These are phyloP conservation scores for Quercus ilex DNA, from an alignment of 306 rosid genomes.

Conservation along the genomic window DNA sequence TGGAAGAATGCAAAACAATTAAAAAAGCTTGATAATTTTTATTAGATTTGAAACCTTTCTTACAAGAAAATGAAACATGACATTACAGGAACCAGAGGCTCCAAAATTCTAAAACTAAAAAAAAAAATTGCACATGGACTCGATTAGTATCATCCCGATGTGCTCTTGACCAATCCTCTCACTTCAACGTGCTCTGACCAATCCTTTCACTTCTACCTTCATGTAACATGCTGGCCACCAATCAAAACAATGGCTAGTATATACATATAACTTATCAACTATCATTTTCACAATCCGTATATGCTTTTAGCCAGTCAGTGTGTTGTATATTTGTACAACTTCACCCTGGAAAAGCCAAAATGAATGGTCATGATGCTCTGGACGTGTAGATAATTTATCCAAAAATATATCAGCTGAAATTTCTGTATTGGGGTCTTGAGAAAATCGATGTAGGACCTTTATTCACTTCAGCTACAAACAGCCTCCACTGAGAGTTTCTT, in stretches of 20 bases:
- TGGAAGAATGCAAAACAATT: slow-evolving; percentile 7
- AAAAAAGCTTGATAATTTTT: slow-evolving; percentile 26
- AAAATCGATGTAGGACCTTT: slow-evolving; percentile 25
- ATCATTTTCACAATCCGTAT: slow-evolving; percentile 38
- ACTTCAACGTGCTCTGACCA: slow-evolving; percentile 32
- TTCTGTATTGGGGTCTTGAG: slow-evolving; percentile 13
- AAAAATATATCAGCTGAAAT: slow-evolving; percentile 9
- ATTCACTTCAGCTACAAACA: slow-evolving; percentile 69
- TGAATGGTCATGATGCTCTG: slow-evolving; percentile 43
- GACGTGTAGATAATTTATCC: slow-evolving; percentile 26
- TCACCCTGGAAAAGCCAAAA: slow-evolving; percentile 76
- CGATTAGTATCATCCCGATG: slow-evolving; percentile 30
- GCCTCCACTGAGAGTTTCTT: slow-evolving; percentile 92
- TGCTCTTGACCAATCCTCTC: too few species aligned
- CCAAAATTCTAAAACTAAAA: slow-evolving; percentile 30
- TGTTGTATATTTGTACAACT: slow-evolving; percentile 88
- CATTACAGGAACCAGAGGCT: slow-evolving; percentile 55
- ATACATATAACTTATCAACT: slow-evolving; percentile 42
- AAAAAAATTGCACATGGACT: slow-evolving; percentile 69
- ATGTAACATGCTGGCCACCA: slow-evolving; percentile 36
- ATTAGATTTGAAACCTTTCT: slow-evolving; percentile 20
- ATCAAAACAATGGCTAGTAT: slow-evolving; percentile 23
- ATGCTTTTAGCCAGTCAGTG: slow-evolving; percentile 63
- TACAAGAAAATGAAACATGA: slow-evolving; percentile 20
- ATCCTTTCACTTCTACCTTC: slow-evolving; percentile 19